Evolutionary conservation across 257 asterid genomes (phyloP), one percentile per base, ranked within the genome.

Genomic region (Voacanga thouarsii): DNA sequence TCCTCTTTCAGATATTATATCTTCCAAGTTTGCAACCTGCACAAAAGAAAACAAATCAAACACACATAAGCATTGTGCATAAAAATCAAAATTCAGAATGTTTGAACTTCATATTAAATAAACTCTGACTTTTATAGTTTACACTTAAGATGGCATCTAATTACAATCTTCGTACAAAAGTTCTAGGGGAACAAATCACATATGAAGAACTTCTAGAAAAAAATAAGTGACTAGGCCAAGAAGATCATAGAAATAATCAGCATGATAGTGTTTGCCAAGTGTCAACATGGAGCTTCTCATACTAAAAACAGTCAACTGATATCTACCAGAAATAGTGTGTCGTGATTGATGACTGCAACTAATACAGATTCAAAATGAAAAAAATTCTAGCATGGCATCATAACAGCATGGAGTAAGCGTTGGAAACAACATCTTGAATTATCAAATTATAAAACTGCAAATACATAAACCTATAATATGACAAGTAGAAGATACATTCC

Each of bases 11-110:
- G 97, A 82, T 79, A 96, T 26, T 80, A 96, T 93, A 77, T 96
- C 98, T 75, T 89, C 90, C 94, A 96, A 87, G 82, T 90, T 83
- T 44, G 92, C 98, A 79, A 88, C 99, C 99, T 95, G n/a, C 7
- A 49, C 6, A 71, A 68, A 65, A 16, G 85, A 75, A 85, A 87
- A 39, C 24, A 51, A 79, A 43, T 47, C 50, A 28, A 53, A 10
- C 50, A 51, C 71, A 12, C 28, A 45, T 45, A 16, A 79, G 51
- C 33, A 39, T 14, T 43, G 8, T 47, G 6, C 11, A 61, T 12
- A 6, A 18, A 14, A 72, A 28, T 4, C 30, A 26, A 44, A 43
- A 47, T 71, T 18, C 11, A 47, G 51, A 39, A 67, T 21, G 61
- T 55, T 55, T 55, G 55, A 49, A 10, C 65, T 24, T 24, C 39